phyloP scores from a whole-genome alignment of 495 filamentous ascomycete species.

The Aspergillus avenaceus region DNA sequence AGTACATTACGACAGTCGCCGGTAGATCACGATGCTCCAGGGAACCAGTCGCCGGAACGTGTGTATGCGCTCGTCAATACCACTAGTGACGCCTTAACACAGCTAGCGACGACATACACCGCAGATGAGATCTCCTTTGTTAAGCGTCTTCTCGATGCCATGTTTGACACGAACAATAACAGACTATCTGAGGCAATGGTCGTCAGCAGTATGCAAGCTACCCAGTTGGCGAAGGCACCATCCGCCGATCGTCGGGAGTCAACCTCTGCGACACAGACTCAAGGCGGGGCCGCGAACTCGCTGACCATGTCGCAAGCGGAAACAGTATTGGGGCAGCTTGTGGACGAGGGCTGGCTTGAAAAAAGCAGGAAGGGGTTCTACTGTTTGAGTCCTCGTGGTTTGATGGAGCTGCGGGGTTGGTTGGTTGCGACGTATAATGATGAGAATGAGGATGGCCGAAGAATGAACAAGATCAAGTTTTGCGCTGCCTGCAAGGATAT shows the following conservation, averaged over 20 bases:
- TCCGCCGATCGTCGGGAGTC: conserved; percentile 32
- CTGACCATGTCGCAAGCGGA: conserved; percentile 77
- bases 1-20: conserved; percentile 59
- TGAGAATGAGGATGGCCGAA: conserved; percentile 42
- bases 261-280: conserved; percentile 21
- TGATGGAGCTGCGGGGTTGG: conserved; percentile 84
- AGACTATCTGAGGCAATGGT: conserved; percentile 73
- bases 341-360: conserved; percentile 83
- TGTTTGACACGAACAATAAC: conserved; percentile 87
- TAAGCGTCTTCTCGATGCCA: conserved; percentile 81
- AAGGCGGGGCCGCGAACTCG: conserved; percentile 46
- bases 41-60: conserved; percentile 23
- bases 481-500: conserved; percentile 90
- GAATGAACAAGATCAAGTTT: conserved; percentile 65
- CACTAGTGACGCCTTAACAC: conserved; percentile 74
- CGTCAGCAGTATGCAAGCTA: conserved; percentile 69
- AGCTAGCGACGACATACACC: conserved; percentile 76
- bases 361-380: conserved; percentile 66
- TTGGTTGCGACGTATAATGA: conserved; percentile 83
- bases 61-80: conserved; percentile 85
- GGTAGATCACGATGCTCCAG: conserved; percentile 8
- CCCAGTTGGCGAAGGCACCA: conserved; percentile 35
- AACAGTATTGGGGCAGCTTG: conserved; percentile 60
- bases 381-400: conserved; percentile 65
- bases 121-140: conserved; percentile 88